Evolutionary conservation across 108 stramenopile genomes (phyloP).

Genomic region (Cyclostephanos tholiformis): DNA sequence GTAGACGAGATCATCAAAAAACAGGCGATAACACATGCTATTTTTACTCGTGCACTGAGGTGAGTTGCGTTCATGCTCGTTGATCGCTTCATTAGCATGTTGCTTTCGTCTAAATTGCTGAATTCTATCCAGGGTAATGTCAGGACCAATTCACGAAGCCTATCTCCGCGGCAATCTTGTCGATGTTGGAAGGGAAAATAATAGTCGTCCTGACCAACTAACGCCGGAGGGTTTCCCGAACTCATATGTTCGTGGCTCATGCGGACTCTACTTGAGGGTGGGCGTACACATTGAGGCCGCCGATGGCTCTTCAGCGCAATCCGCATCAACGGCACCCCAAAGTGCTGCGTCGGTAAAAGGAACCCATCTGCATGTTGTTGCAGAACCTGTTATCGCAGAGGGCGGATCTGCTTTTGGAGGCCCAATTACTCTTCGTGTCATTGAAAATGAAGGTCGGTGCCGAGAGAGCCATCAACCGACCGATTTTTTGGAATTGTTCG

Average conservation of each 20-base stretch:
- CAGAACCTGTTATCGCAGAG: constrained; percentile 82
- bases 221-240: constrained; percentile 89
- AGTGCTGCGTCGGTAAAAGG: constrained; percentile 71
- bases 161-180: constrained; percentile 80
- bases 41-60: constrained; percentile 76
- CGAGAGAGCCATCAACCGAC: constrained; percentile 6
- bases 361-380: constrained; percentile 71
- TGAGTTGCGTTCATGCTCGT: constrained; percentile 5
- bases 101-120: background rate
- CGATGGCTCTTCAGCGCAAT: constrained; percentile 43
- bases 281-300: constrained; percentile 84
- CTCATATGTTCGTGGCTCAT: constrained; percentile 79
- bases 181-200: constrained; percentile 72
- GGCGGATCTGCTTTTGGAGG: constrained; percentile 81
- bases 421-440: constrained; percentile 80
- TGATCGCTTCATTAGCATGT: background rate
- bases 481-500: background rate
- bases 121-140: constrained; percentile 53
- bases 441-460: constrained; percentile 83
- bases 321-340: constrained; percentile 24
- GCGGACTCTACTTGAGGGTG: constrained; percentile 74
- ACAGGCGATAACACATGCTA: constrained; percentile 74
- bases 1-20: constrained; percentile 85
- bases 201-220: constrained; percentile 59
- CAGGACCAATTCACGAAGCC: constrained; percentile 74